A percentile compares a stretch with the other conserved stretches of the same genome.
These are phyloP conservation scores for Saccharomyces hybrid DNA, from an alignment of 1,139 yeast genomes.

Conservation along the genomic window DNA sequence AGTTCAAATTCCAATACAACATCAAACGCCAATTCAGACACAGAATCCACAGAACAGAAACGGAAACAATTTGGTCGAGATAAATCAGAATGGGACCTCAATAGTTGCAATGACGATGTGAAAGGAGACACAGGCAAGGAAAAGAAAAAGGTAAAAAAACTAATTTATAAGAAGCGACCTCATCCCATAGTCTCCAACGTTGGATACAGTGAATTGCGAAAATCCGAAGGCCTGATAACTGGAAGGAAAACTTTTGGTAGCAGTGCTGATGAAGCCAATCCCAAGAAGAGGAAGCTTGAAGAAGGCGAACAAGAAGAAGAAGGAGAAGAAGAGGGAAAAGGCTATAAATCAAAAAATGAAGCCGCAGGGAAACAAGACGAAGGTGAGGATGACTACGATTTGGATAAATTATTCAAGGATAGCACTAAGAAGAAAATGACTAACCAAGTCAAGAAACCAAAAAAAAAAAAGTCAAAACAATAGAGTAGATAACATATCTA, in stretches of 20 bases:
- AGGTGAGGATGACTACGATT: slow-evolving; percentile 23
- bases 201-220: slow-evolving; percentile 3
- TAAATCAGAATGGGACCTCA: slow-evolving; percentile 22
- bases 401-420: slow-evolving; percentile 16
- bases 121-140: background rate
- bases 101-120: background rate
- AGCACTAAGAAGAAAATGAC: slow-evolving; percentile 12
- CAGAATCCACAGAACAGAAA: slow-evolving; percentile 33
- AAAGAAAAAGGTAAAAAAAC: slow-evolving; percentile 2
- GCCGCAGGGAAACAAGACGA: slow-evolving; percentile 10
- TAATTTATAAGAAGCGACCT: slow-evolving; percentile 2
- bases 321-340: slow-evolving; percentile 7
- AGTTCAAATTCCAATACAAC: slow-evolving; percentile 32
- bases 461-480: slow-evolving; percentile 2
- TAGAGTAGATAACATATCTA: background rate
- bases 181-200: slow-evolving; percentile 3
- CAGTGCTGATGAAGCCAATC: slow-evolving; percentile 4
- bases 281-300: slow-evolving; percentile 9
- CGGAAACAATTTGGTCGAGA: slow-evolving; percentile 45
- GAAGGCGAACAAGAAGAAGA: slow-evolving; percentile 4
- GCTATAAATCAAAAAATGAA: slow-evolving; percentile 2
- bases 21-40: background rate
- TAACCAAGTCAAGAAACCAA: background rate
- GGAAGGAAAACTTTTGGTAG: slow-evolving; percentile 5
- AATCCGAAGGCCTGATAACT: slow-evolving; percentile 4